Evolutionary conservation across 2,329 filamentous ascomycete species (phyloP), one percentile per base, ranked within the genome.

Genomic region (Calonectria honghensis): DNA sequence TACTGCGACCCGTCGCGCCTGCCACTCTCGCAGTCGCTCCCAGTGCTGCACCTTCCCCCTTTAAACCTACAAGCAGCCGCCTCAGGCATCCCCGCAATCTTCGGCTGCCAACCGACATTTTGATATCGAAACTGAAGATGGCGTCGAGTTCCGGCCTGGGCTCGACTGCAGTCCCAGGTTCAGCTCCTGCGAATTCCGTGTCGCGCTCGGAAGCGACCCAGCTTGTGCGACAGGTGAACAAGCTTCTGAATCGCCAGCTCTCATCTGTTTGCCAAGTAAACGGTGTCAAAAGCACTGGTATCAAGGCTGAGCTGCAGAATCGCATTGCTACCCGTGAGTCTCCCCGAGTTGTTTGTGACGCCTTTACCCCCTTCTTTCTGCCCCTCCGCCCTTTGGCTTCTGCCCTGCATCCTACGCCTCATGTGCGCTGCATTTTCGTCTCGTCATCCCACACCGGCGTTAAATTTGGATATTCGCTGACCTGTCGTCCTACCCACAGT

Each of bases 261-360:
- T 94, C 95, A 80, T 89, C 89, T 68, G 93, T 98, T 78, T 94
- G 96, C 82, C 90, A 92, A 76, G 88, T 91, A 75, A 95, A 98
- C 86, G 91, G 92, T 61, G 88, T 98, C 45, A 90, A 91, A 78
- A 94, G 95, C 75, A 94, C 93, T 35, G 97, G 97, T 27, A 93
- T 97, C 81, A 99, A 99, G 88, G 91, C 92, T 41, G 91, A 94
- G 52, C 88, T 98, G 74, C 96, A 98, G 85, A 87, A 88, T 73
- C 93, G 96, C 80, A 94, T 98, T 75, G 91, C 94, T 76, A 88
- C 91, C 73, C 91, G 97, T 98, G 89, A 85, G 94, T 92, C 48
- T 69, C 69, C 41, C 27, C 45, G 11, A 18, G 27, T 37, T 29
- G 24, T 14, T 54, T 48, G 32, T 18, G 29, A 18, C n/a, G 41